Evolutionary conservation across 208 protist species (phyloP).

Genomic region (Leishmania martiniquensis): DNA sequence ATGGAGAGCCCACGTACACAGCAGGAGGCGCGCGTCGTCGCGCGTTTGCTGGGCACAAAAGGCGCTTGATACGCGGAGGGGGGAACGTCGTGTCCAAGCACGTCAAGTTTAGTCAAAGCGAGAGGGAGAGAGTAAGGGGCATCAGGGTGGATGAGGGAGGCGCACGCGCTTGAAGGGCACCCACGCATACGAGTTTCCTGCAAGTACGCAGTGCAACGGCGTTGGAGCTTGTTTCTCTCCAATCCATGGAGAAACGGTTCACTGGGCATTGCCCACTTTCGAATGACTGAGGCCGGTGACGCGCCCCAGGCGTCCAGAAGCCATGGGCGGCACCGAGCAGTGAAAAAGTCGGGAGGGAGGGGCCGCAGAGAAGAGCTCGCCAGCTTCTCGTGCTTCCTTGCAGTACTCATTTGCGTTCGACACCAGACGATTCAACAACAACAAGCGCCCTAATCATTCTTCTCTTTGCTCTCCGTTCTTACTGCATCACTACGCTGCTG

Average conservation of each 20-base stretch:
- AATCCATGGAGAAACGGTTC: background rate
- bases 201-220: background rate
- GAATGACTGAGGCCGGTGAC: background rate
- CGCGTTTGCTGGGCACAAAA: background rate
- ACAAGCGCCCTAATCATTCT: conserved; percentile 26
- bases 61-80: background rate
- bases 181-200: background rate
- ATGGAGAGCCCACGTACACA: background rate
- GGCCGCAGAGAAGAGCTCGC: background rate
- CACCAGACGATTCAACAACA: background rate
- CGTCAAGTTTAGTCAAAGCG: background rate
- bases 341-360: background rate
- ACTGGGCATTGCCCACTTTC: background rate
- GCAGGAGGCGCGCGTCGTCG: background rate
- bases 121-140: background rate
- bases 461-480: conserved; percentile 31
- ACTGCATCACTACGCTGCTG: conserved; percentile 33
- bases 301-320: background rate
- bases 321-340: background rate
- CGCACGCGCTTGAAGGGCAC: background rate
- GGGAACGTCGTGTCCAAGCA: background rate
- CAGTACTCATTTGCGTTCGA: background rate
- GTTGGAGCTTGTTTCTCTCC: background rate
- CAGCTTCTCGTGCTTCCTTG: background rate
- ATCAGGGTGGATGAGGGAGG: background rate